Evolutionary conservation across 2,329 filamentous ascomycete species (phyloP), one percentile per base, ranked within the genome.

Genomic region (Microcyclosporella mali): DNA sequence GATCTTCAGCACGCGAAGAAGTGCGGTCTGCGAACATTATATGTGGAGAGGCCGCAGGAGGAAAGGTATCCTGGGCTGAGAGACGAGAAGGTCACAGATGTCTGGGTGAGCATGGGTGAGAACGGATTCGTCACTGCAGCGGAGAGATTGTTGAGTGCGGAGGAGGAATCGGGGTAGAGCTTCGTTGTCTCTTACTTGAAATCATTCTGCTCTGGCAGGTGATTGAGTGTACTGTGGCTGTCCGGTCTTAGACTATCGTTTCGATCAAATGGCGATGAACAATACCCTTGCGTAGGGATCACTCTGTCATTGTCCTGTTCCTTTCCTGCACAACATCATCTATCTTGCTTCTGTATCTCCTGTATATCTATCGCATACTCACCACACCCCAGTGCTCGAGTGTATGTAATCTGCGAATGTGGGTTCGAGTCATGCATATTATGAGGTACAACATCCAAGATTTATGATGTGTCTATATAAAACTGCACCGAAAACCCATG

Each of bases 11-110:
- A 75, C 0, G 86, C 86, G 3, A 79, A 78, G 54, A 59, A 56
- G 2, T 73, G 70, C 46, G 86, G 86, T 0, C 66, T 88, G 47
- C 71, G 75, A 54, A 86, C 84, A 0, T 71, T 92, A 2, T 92
- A 88, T 59, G 78, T 92, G 2, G 84, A 86, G 66, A 70, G 86
- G 45, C 61, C 65, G 2, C 53, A 62, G 33, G 86, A 94, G 64
- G 85, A 89, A 64, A 70, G 68, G 6, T 82, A 77, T 77, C 55
- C 56, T 7, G 40, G 53, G 14, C 74, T 77, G 4, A 65, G 75
- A 50, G 71, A 74, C 15, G 67, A 76, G 52, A 70, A 74, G 15
- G 84, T 78, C 72, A 80, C 85, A 8, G 82, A 87, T 62, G 57
- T 84, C 36, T 83, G 78, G 78, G 51, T 84, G 18, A 63, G 61